Conservation (phyloP, 805 yeast genomes). For the Suhomyces pyralidae region DNA sequence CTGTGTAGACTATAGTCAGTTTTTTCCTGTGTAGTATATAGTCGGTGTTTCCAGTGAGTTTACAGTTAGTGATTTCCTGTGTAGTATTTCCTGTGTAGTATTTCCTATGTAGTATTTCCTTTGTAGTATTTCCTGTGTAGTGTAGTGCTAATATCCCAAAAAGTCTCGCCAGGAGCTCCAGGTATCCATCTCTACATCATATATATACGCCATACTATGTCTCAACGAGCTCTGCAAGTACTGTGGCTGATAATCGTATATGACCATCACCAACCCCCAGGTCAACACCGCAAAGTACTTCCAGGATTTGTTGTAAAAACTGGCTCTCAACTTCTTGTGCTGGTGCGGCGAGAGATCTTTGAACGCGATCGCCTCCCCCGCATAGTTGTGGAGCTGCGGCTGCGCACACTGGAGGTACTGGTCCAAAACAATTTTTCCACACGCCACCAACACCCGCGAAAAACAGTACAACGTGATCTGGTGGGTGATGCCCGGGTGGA, state of each 20-base stretch:
- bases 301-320: slow-evolving; percentile 41
- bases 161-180: slow-evolving; percentile 50
- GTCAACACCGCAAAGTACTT: slow-evolving; percentile 56
- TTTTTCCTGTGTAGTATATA: too few species aligned
- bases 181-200: slow-evolving; percentile 52
- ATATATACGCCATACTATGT: slow-evolving; percentile 68
- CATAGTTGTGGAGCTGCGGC: slow-evolving; percentile 24
- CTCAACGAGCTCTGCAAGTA: slow-evolving; percentile 63
- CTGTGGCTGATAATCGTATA: slow-evolving; percentile 61
- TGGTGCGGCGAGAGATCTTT: slow-evolving; percentile 30
- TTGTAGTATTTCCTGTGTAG: too few species aligned
- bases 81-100: too few species aligned
- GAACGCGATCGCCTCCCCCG: slow-evolving; percentile 19
- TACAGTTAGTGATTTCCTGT: too few species aligned
- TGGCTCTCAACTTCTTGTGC: slow-evolving; percentile 28
- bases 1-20: too few species aligned
- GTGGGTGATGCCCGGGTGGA: slow-evolving; percentile 54
- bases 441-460: slow-evolving; percentile 62
- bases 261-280: slow-evolving; percentile 74
- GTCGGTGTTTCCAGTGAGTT: not conserved
- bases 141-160: slow-evolving; percentile 24
- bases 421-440: slow-evolving; percentile 51
- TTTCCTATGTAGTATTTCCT: too few species aligned
- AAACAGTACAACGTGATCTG: slow-evolving; percentile 74
- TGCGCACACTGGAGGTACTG: slow-evolving; percentile 33